A percentile compares a stretch with the other conserved stretches of the same genome.
Conservation (phyloP, 2,329 filamentous ascomycete genomes). For the Colletotrichum cereale region DNA sequence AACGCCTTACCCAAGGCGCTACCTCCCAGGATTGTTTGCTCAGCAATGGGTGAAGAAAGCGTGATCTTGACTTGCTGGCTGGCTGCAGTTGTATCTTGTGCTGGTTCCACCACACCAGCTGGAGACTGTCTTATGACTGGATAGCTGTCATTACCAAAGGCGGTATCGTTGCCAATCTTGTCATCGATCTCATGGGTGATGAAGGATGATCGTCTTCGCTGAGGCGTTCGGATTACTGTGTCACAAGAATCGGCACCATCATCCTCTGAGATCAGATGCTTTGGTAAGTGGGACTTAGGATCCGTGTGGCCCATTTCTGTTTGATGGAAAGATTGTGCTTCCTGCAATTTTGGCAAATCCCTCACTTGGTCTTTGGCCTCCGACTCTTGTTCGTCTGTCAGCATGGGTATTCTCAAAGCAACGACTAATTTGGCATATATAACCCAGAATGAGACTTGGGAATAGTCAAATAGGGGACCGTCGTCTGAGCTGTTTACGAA, state of each 20-base stretch:
- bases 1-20: neutral
- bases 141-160: neutral
- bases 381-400: slow-evolving; percentile 11
- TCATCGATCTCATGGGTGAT: neutral
- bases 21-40: neutral
- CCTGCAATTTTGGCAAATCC: neutral
- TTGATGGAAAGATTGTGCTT: slow-evolving; percentile 36
- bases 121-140: neutral
- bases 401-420: neutral
- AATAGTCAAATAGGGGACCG: neutral
- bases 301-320: slow-evolving; percentile 13
- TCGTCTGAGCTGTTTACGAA: neutral
- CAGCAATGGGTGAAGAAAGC: neutral
- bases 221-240: slow-evolving; percentile 55
- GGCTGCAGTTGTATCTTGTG: too few species aligned
- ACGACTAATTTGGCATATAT: neutral
- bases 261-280: slow-evolving; percentile 29
- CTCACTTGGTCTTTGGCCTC: neutral
- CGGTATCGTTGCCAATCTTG: neutral
- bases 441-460: neutral
- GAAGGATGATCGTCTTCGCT: slow-evolving; percentile 42
- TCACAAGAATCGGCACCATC: slow-evolving; percentile 47
- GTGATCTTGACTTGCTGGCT: neutral
- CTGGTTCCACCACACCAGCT: neutral
- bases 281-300: slow-evolving; percentile 27